Conservation (phyloP, 768 basidiomycete genomes). For the Boletus rubescentipes region DNA sequence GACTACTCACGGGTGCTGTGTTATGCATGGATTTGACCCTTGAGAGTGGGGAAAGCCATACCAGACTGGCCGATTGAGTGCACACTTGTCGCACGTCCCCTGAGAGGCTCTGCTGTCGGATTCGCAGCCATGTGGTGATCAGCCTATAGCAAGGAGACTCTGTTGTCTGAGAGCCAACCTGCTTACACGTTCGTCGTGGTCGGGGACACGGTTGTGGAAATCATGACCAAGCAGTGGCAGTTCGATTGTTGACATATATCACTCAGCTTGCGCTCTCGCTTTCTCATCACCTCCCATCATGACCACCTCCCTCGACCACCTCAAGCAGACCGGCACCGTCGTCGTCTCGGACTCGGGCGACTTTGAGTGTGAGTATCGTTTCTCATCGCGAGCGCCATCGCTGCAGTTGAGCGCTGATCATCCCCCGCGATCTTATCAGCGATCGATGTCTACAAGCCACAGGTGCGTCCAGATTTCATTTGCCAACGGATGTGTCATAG, state of each 20-base stretch:
- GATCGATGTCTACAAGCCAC: slow-evolving; percentile 96
- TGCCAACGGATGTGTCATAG: slow-evolving; percentile 1
- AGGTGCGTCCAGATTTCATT: slow-evolving; percentile 43
- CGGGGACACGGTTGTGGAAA: slow-evolving; percentile 18
- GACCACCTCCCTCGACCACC: slow-evolving; percentile 77
- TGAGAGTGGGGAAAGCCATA: background rate
- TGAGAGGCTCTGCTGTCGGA: slow-evolving; percentile 8
- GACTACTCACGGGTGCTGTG: background rate
- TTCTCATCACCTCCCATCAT: slow-evolving; percentile 45
- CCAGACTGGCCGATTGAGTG: background rate
- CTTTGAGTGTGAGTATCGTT: slow-evolving; percentile 64
- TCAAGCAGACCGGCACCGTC: slow-evolving; percentile 91
- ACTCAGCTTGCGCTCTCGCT: slow-evolving; percentile 7
- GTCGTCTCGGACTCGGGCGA: slow-evolving; percentile 98
- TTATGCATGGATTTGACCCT: background rate
- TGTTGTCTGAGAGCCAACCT: too few species aligned
- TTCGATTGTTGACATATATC: slow-evolving; percentile 17
- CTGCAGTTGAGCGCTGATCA: slow-evolving; percentile 22
- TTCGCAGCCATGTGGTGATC: slow-evolving; percentile 10
- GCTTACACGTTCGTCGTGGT: background rate
- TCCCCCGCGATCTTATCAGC: slow-evolving; percentile 46
- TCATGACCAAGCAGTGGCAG: slow-evolving; percentile 23
- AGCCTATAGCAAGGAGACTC: background rate
- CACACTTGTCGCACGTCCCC: slow-evolving; percentile 6
- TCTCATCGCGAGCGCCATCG: slow-evolving; percentile 17